Base-by-base conservation (phyloP, 805 yeast genomes). In the Starmerella sp. region DNA sequence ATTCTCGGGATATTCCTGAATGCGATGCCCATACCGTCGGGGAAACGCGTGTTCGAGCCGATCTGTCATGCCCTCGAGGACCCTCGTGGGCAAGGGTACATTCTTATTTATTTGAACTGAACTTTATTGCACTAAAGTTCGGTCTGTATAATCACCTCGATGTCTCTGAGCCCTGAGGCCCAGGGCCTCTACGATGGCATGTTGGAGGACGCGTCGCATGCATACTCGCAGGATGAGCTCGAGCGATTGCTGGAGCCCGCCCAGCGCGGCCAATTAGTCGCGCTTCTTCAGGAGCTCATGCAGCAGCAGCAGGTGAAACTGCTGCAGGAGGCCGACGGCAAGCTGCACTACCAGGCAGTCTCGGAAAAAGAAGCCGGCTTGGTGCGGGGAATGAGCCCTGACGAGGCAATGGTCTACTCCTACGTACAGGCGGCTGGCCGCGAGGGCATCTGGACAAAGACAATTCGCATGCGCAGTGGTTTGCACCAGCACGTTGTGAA, bases 401-500 rank as follows among this genome's bases (percentile, higher is more conserved):
- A 93, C 64, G 97, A 93, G 70, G 83, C 90, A 29, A 79, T 91
- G 79, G 84, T 91, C 31, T 91, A 91, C 67, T 83, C 93, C 0
- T 84, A 89, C 65, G 91, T 91, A 60, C 95, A 87, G 65, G 95
- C 95, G 0, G 79, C 95, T 7, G 95, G 93, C 4, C 76, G 97
- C 68, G 97, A 90, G 70, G 97, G 97, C 46, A 88, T 90, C 52
- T 90, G 97, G 97, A 85, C 95, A 11, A 88, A 87, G 70, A 86
- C 95, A 8, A 80, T 90, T 62, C 86, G 86, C 66, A 87, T 90
- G 10, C 82, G 84, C 65, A 86, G 96, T 13, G 89, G 89, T 64
- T 71, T 90, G 57, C 96, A 90, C 67, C 95, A 88, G 64, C 95
- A 87, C 66, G 84, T 90, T n/a, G 95, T 90, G 10, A 75, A 78